Evolutionary conservation across 768 basidiomycete species (phyloP), one percentile per base, ranked within the genome.

Genomic region (Leccinum variicolor): DNA sequence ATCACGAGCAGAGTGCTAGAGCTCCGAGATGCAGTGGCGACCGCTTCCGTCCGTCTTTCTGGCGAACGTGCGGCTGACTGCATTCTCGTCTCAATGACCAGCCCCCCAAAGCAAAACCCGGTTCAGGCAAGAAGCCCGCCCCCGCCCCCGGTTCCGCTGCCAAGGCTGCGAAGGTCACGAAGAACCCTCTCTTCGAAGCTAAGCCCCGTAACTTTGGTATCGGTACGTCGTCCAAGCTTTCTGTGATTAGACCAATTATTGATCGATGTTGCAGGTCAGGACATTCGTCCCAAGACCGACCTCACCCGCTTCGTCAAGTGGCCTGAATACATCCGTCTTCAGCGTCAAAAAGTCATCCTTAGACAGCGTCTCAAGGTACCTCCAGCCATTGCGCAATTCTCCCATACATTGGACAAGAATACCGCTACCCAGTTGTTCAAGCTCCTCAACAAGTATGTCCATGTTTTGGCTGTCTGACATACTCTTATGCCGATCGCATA

Each of bases 401-500:
- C 87, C n/a, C 83, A 89, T 84, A 94, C 94, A 47, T 82, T 99
- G 71, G 96, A 99, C 85, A 98, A 97, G 85, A 98, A 98, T 84
- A 98, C 95, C 52, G 96, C 96, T 21, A 94, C 92, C 29, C 95
- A 98, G 76, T 77, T 98, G 60, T 98, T 98, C 87, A 95, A 96
- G 78, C 86, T 99, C 60, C 76, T 98, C 49, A 96, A 99, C 87
- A 98, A 98, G 83, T 83, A 70, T 65, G 71, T 45, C 1, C 3
- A 25, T 17, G 19, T 48, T 14, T 26, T 41, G 10, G 19, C 9
- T n/a, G 15, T 1, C 4, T 4, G 33, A 31, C 34, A 0, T 34
- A 1, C 15, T 31, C 57, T 62, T 2, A 63, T 56, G 10, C 15
- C 9, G 10, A 15, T 34, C 33, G 5, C 29, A 6, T 45, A 74